phyloP scores from a whole-genome alignment of 2,329 filamentous ascomycete genomes.

The Phoma sp. region DNA sequence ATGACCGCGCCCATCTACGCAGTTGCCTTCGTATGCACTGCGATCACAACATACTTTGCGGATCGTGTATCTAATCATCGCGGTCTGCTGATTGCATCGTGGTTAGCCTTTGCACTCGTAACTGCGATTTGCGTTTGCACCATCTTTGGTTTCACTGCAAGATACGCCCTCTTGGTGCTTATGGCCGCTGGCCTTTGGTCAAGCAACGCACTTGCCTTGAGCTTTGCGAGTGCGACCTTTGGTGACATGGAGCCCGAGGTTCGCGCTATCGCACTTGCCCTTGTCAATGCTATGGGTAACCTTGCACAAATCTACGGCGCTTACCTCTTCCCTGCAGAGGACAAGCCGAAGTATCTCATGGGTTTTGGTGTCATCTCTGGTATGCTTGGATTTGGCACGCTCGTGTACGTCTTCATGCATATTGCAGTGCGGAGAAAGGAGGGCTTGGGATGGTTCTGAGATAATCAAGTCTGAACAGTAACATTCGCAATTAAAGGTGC shows the following conservation, averaged over 20 bases:
- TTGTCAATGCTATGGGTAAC: conserved; percentile 62
- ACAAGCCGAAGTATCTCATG: conserved; percentile 54
- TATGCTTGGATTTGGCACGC: conserved; percentile 41
- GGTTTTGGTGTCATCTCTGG: conserved; percentile 43
- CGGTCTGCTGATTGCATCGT: conserved; percentile 56
- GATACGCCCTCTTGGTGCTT: conserved; percentile 62
- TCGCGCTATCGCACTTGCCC: conserved; percentile 58
- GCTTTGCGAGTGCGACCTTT: conserved; percentile 61
- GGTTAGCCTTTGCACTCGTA: conserved; percentile 52
- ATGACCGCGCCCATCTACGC: conserved; percentile 62
- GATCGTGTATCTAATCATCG: conserved; percentile 56
- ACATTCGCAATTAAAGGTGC: too few relatives aligned
- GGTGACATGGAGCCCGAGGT: conserved; percentile 56
- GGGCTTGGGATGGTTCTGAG: conserved; percentile 20
- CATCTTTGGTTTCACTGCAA: conserved; percentile 59
- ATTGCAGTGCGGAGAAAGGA: conserved; percentile 34
- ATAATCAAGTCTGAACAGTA: too few relatives aligned
- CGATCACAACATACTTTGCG: conserved; percentile 54
- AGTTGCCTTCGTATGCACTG: conserved; percentile 58
- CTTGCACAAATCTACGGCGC: conserved; percentile 63
- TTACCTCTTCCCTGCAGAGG: conserved; percentile 57
- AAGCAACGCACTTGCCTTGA: conserved; percentile 58
- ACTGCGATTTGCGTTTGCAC: conserved; percentile 49
- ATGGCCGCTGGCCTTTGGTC: conserved; percentile 63
- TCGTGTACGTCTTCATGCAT: conserved; percentile 39